Evolutionary conservation across 2,329 filamentous ascomycete species (phyloP).

Genomic region (Pyricularia sp.): DNA sequence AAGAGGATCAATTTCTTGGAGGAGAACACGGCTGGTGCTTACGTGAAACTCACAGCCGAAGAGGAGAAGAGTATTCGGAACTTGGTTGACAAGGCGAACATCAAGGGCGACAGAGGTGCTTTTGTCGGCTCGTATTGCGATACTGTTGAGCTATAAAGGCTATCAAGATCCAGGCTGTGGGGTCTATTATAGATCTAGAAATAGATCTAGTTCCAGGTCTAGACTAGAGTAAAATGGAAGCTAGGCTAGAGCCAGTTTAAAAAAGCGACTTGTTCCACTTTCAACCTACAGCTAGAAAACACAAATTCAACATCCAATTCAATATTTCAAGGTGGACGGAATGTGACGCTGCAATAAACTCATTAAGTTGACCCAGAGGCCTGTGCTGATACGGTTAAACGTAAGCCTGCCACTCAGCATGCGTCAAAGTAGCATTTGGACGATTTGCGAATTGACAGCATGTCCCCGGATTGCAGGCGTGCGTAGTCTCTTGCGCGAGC

Average conservation of each 20-base stretch:
- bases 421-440: background rate
- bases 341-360: background rate
- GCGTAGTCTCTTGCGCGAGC: background rate
- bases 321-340: no score
- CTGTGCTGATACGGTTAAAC: background rate
- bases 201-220: background rate
- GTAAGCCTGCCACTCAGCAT: background rate
- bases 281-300: background rate
- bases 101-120: constrained; percentile 9
- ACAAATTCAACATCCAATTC: background rate
- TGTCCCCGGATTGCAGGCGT: background rate
- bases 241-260: no score
- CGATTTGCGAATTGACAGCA: background rate
- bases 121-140: background rate
- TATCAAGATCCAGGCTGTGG: background rate
- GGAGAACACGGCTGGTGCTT: constrained; percentile 29
- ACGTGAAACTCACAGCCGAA: constrained; percentile 21
- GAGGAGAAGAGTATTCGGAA: constrained; percentile 24
- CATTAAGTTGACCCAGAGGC: background rate
- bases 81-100: constrained; percentile 13
- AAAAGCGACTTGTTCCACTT: background rate
- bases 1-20: constrained; percentile 36
- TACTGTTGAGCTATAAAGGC: background rate
- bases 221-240: background rate
- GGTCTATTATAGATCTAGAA: background rate